A percentile compares a stretch with the other conserved stretches of the same genome.
These are phyloP conservation scores for Pezicula carpinea DNA, from an alignment of 2,329 filamentous ascomycete genomes.

Conservation along the genomic window DNA sequence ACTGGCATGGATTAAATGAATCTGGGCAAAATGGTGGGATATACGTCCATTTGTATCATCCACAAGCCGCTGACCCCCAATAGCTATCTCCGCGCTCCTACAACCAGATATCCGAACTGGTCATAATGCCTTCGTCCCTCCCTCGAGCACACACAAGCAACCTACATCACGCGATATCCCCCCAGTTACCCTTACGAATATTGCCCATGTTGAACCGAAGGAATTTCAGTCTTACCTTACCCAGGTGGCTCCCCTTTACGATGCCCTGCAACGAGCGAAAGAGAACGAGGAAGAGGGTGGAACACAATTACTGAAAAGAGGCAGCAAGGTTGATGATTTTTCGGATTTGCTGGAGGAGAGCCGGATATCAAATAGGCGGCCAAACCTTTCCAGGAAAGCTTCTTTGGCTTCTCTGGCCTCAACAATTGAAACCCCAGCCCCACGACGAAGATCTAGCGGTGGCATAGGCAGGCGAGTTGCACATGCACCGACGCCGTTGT, in stretches of 20 bases:
- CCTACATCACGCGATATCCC: constrained; percentile 88
- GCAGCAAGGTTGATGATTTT: constrained; percentile 33
- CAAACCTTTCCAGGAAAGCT: constrained; percentile 29
- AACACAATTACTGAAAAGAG: constrained; percentile 26
- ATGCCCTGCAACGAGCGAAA: constrained; percentile 80
- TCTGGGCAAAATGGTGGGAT: constrained; percentile 74
- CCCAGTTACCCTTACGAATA: constrained; percentile 85
- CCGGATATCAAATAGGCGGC: constrained; percentile 13
- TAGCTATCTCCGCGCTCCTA: constrained; percentile 89
- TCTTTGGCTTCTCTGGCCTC: constrained; percentile 38
- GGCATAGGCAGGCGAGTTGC: constrained; percentile 49
- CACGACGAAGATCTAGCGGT: constrained; percentile 46
- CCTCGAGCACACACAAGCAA: constrained; percentile 69
- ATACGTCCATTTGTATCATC: neutral
- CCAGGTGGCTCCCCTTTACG: constrained; percentile 82
- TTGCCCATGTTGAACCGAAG: constrained; percentile 71
- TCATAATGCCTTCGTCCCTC: constrained; percentile 66
- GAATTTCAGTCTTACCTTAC: constrained; percentile 81
- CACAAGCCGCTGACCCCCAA: constrained; percentile 4
- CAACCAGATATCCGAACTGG: constrained; percentile 86
- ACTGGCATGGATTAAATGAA: constrained; percentile 58
- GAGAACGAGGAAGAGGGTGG: constrained; percentile 64
- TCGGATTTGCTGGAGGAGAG: constrained; percentile 33
- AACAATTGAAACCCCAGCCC: constrained; percentile 25
- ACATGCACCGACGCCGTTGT: constrained; percentile 77